Base-by-base conservation (phyloP, 768 basidiomycete genomes). In the Harrya chromipes region DNA sequence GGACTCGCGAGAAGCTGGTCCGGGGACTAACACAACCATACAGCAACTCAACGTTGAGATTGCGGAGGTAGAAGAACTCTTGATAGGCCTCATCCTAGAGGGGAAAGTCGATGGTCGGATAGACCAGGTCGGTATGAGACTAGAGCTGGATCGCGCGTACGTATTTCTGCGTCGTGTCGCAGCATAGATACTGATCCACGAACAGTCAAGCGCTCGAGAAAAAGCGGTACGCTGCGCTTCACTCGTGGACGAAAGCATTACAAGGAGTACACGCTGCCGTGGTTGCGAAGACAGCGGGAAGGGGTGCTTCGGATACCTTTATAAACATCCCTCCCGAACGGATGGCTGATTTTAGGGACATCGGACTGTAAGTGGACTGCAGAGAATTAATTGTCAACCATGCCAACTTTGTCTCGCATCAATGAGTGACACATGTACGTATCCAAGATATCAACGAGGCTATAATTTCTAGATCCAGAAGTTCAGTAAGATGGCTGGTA, bases 91-190 rank as follows among this genome's bases (percentile, higher is more conserved):
- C 20, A 97, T 99, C 50, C 72, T 98, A 21, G 97, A 99, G 67
- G 92, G 91, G n/a, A 95, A 91, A 66, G 91, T 99, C 11, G 90
- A 95, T 58, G 97, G 97, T 11, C 81, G 85, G 56, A 97, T 99
- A 62, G 95, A 99, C 70, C 97, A 99, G 71, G 93, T 97, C 34
- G 83, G 89, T 33, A 94, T 94, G 79, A 77, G 91, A 46, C 76
- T 99, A 14, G 92, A 98, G 61, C 75, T 99, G 34, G 94, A 95
- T 59, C 76, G 84, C 65, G 85, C 92, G 90, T 91, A 61, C 13
- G 75, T 21, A 33, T 46, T 40, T 36, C 44, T 4, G 17, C 17
- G 7, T 34, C 13, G 13, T 27, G 9, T 13, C 17, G 19, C 12
- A 11, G 10, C 13, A 21, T n/a, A 34, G n/a, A 36, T 40, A 14